Percentiles rank a stretch among this genome's conserved stretches.
Conservation (phyloP, 805 yeast genomes). For the Barnettozyma sucrosica region DNA sequence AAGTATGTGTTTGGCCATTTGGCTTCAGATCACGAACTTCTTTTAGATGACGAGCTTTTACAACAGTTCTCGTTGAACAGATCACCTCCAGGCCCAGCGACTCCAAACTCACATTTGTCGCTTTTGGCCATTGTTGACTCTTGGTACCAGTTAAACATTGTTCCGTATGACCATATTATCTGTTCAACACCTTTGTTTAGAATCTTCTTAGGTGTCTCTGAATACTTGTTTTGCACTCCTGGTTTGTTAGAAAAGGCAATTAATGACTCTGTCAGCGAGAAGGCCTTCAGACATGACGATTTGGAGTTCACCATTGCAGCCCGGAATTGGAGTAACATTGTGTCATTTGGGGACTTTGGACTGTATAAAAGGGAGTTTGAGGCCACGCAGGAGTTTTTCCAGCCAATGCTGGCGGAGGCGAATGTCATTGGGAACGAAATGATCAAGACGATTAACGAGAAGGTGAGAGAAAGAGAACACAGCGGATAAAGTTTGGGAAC, state of each 20-base stretch:
- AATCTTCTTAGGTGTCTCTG: constrained; percentile 90
- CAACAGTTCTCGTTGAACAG: constrained; percentile 74
- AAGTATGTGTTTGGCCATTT: constrained; percentile 71
- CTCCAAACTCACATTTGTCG: constrained; percentile 87
- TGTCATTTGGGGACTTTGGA: constrained; percentile 67
- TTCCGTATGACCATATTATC: constrained; percentile 94
- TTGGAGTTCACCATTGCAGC: constrained; percentile 90
- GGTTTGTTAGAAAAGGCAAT: constrained; percentile 77
- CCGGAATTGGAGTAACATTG: constrained; percentile 76
- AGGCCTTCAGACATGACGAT: constrained; percentile 80
- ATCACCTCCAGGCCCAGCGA: constrained; percentile 55
- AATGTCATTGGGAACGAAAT: constrained; percentile 86
- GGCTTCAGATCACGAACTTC: constrained; percentile 46
- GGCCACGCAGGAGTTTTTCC: constrained; percentile 74
- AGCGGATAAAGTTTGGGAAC: not conserved
- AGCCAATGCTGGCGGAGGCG: constrained; percentile 85
- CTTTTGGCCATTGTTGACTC: constrained; percentile 88
- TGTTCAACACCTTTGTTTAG: constrained; percentile 93
- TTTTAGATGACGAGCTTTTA: constrained; percentile 71
- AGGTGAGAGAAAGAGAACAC: constrained; percentile 12
- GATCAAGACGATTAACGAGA: constrained; percentile 69
- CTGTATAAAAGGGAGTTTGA: constrained; percentile 70
- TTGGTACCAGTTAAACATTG: constrained; percentile 80
- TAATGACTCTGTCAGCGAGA: constrained; percentile 59
- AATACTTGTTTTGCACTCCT: constrained; percentile 82